phyloP scores from a whole-genome alignment of 1,284 basidiomycete species.

The Sanghuangporus baumii region DNA sequence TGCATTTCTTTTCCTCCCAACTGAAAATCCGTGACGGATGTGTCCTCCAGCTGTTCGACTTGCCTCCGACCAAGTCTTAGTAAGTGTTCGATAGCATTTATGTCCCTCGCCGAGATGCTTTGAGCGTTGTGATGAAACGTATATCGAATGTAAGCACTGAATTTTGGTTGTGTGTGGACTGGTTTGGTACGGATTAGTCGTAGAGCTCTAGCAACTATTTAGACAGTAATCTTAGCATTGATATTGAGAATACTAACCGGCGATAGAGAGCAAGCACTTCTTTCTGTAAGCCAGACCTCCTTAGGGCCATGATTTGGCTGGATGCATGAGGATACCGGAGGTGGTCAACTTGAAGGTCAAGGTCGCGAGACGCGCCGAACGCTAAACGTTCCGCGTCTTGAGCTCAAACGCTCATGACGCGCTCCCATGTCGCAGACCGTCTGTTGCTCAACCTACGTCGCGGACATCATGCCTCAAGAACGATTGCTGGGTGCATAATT shows the following conservation, averaged over 20 bases:
- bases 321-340: neutral
- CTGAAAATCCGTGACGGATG: conserved; percentile 64
- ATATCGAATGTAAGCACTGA: conserved; percentile 60
- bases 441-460: neutral
- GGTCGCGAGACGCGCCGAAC: neutral
- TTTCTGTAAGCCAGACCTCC: conserved; percentile 58
- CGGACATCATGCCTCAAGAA: neutral
- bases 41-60: conserved; percentile 61
- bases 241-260: conserved; percentile 38
- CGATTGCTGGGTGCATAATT: no score
- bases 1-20: conserved; percentile 57
- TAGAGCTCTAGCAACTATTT: conserved; percentile 46
- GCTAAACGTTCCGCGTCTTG: neutral
- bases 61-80: conserved; percentile 59
- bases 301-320: conserved; percentile 8
- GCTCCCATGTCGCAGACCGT: neutral
- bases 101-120: conserved; percentile 54
- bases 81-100: conserved; percentile 67
- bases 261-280: conserved; percentile 70
- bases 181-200: conserved; percentile 70
- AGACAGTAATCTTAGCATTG: neutral
- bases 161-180: conserved; percentile 47
- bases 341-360: neutral
- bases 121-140: conserved; percentile 59
- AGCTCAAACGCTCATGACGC: conserved; percentile 3